These are phyloP conservation scores for Phytopythium cucurbitacearum DNA, from an alignment of 352 stramenopile species.

Conservation along the genomic window DNA sequence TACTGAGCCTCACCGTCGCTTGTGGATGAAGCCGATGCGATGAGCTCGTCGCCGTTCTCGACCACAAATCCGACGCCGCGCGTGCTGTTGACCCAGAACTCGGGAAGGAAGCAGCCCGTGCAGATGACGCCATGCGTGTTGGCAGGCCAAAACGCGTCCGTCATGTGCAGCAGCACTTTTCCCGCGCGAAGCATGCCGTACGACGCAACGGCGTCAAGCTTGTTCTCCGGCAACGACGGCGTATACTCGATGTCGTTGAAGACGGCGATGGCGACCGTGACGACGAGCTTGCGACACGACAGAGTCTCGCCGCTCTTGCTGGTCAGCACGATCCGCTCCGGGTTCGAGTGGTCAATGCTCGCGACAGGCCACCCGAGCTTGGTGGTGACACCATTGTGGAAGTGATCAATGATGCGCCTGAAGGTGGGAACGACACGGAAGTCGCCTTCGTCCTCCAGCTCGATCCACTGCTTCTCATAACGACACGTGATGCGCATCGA, in stretches of 20 bases:
- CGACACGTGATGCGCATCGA: slow-evolving; percentile 74
- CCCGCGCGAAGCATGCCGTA: slow-evolving; percentile 72
- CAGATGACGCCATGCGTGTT: slow-evolving; percentile 79
- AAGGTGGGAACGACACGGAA: slow-evolving; percentile 72
- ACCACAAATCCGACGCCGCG: slow-evolving; percentile 57
- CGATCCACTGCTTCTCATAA: slow-evolving; percentile 83
- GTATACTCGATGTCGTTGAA: slow-evolving; percentile 73
- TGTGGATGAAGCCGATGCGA: neutral
- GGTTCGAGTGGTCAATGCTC: slow-evolving; percentile 55
- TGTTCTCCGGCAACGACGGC: slow-evolving; percentile 47
- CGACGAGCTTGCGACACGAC: slow-evolving; percentile 53
- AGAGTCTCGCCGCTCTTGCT: slow-evolving; percentile 50
- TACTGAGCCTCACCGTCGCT: slow-evolving; percentile 38
- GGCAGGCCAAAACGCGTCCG: slow-evolving; percentile 55
- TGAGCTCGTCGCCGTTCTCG: slow-evolving; percentile 43
- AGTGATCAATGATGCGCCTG: slow-evolving; percentile 58
- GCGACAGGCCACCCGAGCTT: slow-evolving; percentile 53
- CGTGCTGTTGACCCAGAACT: slow-evolving; percentile 83
- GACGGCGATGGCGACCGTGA: slow-evolving; percentile 74
- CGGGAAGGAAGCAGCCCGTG: slow-evolving; percentile 75
- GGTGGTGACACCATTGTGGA: slow-evolving; percentile 40
- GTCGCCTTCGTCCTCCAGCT: slow-evolving; percentile 77
- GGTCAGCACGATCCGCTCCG: slow-evolving; percentile 45
- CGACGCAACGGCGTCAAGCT: slow-evolving; percentile 52
- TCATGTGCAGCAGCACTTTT: slow-evolving; percentile 78